A percentile compares a stretch with the other conserved stretches of the same genome.
Conservation (phyloP, 768 basidiomycete species). For the Royoungia palumana region DNA sequence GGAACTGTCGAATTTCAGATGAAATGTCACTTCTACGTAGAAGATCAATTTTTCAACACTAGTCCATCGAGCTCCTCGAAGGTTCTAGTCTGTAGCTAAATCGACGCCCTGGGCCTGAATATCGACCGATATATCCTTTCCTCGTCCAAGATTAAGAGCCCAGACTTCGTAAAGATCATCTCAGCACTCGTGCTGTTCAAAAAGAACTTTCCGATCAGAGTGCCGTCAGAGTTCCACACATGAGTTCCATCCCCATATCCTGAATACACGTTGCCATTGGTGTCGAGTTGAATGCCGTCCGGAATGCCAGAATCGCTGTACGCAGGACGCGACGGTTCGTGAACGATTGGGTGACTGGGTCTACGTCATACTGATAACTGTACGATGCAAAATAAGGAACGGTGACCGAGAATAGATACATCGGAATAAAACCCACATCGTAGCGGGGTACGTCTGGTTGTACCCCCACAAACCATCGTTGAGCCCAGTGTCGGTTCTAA, state of each 20-base stretch:
- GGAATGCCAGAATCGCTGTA: conserved; percentile 63
- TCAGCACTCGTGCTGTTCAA: conserved; percentile 35
- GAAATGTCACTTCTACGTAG: no score
- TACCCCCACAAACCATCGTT: conserved; percentile 42
- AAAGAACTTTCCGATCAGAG: conserved; percentile 65
- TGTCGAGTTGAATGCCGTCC: conserved; percentile 56
- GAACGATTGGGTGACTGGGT: conserved; percentile 50
- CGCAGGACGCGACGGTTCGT: conserved; percentile 64
- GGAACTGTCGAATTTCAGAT: no score
- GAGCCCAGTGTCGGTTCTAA: conserved; percentile 31
- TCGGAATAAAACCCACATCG: conserved; percentile 50
- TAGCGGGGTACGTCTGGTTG: conserved; percentile 60
- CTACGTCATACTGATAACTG: conserved; percentile 70
- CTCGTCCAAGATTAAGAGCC: conserved; percentile 40
- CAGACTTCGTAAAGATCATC: conserved; percentile 40
- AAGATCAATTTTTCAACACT: no score
- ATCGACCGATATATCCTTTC: conserved; percentile 38
- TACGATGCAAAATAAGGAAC: not conserved
- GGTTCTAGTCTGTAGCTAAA: conserved; percentile 7
- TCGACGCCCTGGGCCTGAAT: conserved; percentile 32
- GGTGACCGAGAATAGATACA: not conserved
- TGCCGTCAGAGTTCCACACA: conserved; percentile 54
- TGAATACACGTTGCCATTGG: conserved; percentile 60
- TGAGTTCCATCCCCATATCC: conserved; percentile 70
- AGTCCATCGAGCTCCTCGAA: no score